Evolutionary conservation across 176 grass and related monocot genomes (phyloP).

Genomic region (Dactylis glomerata): DNA sequence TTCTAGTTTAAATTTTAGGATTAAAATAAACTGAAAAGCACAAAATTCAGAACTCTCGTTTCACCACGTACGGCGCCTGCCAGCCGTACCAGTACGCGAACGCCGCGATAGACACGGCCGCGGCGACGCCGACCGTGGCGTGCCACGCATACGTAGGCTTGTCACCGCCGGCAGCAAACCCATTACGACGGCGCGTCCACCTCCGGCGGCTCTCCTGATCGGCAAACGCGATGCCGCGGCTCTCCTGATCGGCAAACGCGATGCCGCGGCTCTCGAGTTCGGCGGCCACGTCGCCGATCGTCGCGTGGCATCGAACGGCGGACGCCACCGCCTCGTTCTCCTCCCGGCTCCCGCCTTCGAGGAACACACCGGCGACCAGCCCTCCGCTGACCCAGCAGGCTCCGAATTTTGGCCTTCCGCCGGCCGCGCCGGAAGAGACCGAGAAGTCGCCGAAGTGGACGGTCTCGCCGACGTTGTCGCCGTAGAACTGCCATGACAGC

Average conservation of each 20-base stretch:
- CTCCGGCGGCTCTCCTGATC: slow-evolving; percentile 26
- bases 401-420: no score
- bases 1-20: no score
- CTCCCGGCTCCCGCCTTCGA: slow-evolving; percentile 57
- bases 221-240: no score
- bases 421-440: background rate
- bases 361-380: slow-evolving; percentile 52
- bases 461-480: slow-evolving; percentile 60
- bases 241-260: no score
- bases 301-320: slow-evolving; percentile 26
- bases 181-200: background rate
- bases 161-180: no score
- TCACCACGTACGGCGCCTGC: slow-evolving; percentile 43
- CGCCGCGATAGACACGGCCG: slow-evolving; percentile 47
- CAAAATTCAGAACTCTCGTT: background rate
- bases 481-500: slow-evolving; percentile 92
- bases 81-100: slow-evolving; percentile 65
- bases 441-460: slow-evolving; percentile 60
- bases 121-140: slow-evolving; percentile 44
- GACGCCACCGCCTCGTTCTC: slow-evolving; percentile 64
- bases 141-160: slow-evolving; percentile 36
- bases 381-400: slow-evolving; percentile 39
- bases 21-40: no score
- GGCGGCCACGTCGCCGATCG: slow-evolving; percentile 27
- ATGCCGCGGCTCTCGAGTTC: slow-evolving; percentile 56